Percentiles rank a stretch among this genome's conserved stretches.
Evolutionary conservation across 805 yeast species (phyloP).

Genomic region (Cyberlindnera sargentensis): DNA sequence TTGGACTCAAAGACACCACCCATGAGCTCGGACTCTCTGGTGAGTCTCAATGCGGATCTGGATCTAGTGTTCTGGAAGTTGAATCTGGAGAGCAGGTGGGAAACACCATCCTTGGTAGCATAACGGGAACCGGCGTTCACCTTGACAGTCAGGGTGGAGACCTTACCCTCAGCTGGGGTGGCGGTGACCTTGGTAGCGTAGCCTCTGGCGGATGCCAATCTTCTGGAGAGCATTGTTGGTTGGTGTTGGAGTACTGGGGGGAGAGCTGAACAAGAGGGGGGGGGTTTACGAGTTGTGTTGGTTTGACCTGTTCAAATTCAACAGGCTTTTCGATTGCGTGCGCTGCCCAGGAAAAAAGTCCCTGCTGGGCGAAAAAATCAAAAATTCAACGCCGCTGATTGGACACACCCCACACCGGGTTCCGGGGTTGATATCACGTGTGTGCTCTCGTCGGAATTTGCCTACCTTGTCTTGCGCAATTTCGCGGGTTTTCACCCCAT

Average conservation of each 20-base stretch:
- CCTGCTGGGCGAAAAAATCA: conserved; percentile 10
- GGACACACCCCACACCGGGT: conserved; percentile 7
- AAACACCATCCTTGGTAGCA: conserved; percentile 63
- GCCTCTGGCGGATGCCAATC: conserved; percentile 27
- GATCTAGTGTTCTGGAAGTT: conserved; percentile 75
- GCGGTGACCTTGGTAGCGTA: conserved; percentile 40
- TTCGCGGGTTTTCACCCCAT: no score
- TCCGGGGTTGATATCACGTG: neutral
- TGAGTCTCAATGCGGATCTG: conserved; percentile 85
- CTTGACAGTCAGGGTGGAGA: conserved; percentile 72
- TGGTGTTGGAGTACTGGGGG: neutral
- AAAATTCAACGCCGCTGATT: conserved; percentile 21
- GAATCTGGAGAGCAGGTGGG: conserved; percentile 80
- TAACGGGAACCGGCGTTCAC: conserved; percentile 84
- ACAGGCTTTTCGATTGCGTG: neutral
- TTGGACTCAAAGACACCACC: conserved; percentile 73
- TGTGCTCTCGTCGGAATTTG: neutral
- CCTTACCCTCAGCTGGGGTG: conserved; percentile 51
- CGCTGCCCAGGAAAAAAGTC: neutral
- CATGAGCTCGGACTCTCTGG: conserved; percentile 89
- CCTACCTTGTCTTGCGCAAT: no score
- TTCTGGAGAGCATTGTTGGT: conserved; percentile 21
- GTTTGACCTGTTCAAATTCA: neutral
- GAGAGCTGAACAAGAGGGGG: neutral
- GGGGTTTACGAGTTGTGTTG: neutral